These are phyloP conservation scores for Cynanchum wilfordii DNA, from an alignment of 257 asterid species.

Conservation along the genomic window DNA sequence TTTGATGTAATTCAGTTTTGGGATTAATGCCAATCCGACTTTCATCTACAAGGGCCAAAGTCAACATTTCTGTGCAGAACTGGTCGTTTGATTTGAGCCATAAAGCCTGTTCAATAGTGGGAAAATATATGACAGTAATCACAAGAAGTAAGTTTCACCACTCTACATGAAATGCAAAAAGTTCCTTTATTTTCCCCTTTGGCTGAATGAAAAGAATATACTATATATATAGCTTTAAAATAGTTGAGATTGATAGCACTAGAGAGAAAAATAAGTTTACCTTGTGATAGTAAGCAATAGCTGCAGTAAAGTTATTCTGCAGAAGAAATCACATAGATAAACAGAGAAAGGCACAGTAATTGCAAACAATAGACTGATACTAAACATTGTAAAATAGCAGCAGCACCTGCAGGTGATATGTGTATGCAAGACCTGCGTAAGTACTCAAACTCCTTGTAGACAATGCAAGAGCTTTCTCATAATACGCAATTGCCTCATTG, in stretches of 20 bases:
- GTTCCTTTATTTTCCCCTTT: not conserved
- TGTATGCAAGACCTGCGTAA: conserved; percentile 94
- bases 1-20: conserved; percentile 10
- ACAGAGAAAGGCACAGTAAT: not conserved
- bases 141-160: not conserved
- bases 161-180: not conserved
- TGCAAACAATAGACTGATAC: not conserved
- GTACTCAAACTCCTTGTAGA: conserved; percentile 87
- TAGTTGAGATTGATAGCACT: not conserved
- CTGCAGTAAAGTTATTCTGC: conserved; percentile 76
- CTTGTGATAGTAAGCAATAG: conserved; percentile 89
- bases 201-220: too few relatives aligned
- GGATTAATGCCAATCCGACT: conserved; percentile 35
- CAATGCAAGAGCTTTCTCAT: conserved; percentile 92
- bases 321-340: conserved; percentile 12
- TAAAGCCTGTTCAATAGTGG: conserved; percentile 73
- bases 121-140: not conserved
- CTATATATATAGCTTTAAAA: not conserved
- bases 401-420: conserved; percentile 84
- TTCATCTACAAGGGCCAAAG: conserved; percentile 78
- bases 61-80: conserved; percentile 86
- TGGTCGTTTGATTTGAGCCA: conserved; percentile 81
- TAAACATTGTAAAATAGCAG: not conserved
- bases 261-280: conserved; percentile 24
- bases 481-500: conserved; percentile 71